These are phyloP conservation scores for Cyclotella choctawhatcheeana DNA, from an alignment of 108 stramenopile genomes.

Conservation along the genomic window DNA sequence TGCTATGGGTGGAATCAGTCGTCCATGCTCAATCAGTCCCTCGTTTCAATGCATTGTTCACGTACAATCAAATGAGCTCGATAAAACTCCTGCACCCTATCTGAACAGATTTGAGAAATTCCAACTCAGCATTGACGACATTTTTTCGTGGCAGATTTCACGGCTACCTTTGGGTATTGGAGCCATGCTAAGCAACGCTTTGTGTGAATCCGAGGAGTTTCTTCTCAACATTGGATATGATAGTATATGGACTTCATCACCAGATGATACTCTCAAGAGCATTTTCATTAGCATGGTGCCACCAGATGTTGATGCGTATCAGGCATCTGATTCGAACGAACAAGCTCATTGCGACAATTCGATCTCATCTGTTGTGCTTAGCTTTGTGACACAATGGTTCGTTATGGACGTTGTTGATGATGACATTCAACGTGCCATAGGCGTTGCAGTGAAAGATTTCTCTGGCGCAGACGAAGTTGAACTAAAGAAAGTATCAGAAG, in stretches of 20 bases:
- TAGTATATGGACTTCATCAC: conserved; percentile 22
- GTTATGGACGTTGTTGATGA: conserved; percentile 6
- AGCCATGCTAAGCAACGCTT: background rate
- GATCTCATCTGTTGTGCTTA: no score
- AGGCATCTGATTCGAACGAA: background rate
- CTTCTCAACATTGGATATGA: conserved; percentile 2
- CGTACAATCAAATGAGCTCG: conserved; percentile 30
- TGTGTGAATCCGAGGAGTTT: conserved; percentile 22
- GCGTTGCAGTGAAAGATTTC: background rate
- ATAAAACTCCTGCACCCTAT: conserved; percentile 42
- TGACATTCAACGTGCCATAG: conserved; percentile 9
- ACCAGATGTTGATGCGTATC: background rate
- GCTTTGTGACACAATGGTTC: conserved; percentile 2
- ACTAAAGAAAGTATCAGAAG: conserved; percentile 15
- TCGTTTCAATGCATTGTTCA: conserved; percentile 39
- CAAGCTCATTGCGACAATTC: background rate
- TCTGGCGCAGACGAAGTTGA: conserved; percentile 9
- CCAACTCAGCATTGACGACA: conserved; percentile 32
- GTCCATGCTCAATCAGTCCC: conserved; percentile 23
- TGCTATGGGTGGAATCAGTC: conserved; percentile 45
- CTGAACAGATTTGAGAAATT: conserved; percentile 55
- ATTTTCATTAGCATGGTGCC: conserved; percentile 34
- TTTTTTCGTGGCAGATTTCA: conserved; percentile 25
- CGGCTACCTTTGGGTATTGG: conserved; percentile 17
- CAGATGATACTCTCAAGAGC: conserved; percentile 27